phyloP scores from a whole-genome alignment of 805 yeast species.

The Lipomyces chichibuensis region DNA sequence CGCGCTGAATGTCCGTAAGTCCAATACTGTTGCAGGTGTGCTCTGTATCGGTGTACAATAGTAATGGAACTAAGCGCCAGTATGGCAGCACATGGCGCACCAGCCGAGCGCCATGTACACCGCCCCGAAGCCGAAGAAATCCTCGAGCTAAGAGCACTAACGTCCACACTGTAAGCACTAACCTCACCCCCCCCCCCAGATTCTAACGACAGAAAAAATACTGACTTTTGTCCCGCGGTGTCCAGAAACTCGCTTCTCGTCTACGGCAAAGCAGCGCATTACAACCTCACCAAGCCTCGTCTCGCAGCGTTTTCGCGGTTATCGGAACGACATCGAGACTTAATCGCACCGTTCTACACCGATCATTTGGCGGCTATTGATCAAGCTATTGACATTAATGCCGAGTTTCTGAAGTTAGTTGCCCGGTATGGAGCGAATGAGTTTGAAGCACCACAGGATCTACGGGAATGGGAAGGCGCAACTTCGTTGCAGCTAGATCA shows the following conservation, averaged over 20 bases:
- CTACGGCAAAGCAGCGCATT: constrained; percentile 23
- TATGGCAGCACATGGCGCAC: not conserved
- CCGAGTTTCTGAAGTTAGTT: constrained; percentile 35
- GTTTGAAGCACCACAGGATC: constrained; percentile 38
- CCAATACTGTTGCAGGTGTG: not conserved
- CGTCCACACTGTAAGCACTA: constrained; percentile 23
- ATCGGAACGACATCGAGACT: constrained; percentile 9
- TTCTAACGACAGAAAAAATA: not conserved
- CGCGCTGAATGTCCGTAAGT: not conserved
- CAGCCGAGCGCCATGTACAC: not conserved
- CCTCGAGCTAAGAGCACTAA: constrained; percentile 23
- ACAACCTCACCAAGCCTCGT: constrained; percentile 22
- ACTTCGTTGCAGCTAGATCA: constrained; percentile 26
- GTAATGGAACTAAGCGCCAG: not conserved
- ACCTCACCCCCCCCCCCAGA: no score
- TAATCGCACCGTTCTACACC: constrained; percentile 19
- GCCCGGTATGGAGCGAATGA: constrained; percentile 35
- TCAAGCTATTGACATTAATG: constrained; percentile 34
- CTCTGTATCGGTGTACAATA: not conserved
- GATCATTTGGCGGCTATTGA: constrained; percentile 23
- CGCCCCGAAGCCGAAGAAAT: constrained; percentile 9
- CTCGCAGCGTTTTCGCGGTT: constrained; percentile 6
- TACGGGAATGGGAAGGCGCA: constrained; percentile 26
- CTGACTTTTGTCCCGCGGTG: not conserved
- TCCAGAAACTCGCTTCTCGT: constrained; percentile 26